Conservation (phyloP, 176 grass and related monocot species). For the Dendrocalamus sinicus region DNA sequence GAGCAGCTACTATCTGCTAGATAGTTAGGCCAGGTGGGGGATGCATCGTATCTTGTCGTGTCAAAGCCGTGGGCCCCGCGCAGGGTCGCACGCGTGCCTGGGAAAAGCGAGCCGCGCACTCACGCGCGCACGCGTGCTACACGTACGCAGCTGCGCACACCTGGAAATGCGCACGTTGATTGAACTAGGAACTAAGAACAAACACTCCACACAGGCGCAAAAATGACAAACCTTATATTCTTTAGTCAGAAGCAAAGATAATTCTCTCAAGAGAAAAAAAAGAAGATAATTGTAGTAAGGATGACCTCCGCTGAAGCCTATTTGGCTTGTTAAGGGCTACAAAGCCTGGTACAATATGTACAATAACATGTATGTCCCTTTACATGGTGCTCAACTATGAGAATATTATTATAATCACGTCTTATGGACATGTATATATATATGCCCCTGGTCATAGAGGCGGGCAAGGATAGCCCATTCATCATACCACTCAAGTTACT, state of each 20-base stretch:
- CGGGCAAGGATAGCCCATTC: no score
- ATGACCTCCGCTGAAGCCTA: no score
- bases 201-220: background rate
- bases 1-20: background rate
- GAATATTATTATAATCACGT: no score
- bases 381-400: no score
- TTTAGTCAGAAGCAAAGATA: background rate
- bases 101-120: constrained; percentile 39
- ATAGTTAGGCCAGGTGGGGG: background rate
- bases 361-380: no score
- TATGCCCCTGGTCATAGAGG: no score
- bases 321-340: no score
- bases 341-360: no score
- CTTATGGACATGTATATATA: no score
- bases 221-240: background rate
- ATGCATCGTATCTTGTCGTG: background rate
- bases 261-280: background rate
- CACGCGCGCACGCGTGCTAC: constrained; percentile 10
- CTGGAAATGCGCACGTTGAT: background rate
- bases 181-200: no score
- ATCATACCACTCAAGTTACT: no score
- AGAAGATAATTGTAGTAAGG: background rate
- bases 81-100: constrained; percentile 39
- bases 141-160: background rate
- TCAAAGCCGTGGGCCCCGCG: background rate